Evolutionary conservation across 805 yeast species (phyloP), one percentile per base, ranked within the genome.

Genomic region (Candida michaelii): DNA sequence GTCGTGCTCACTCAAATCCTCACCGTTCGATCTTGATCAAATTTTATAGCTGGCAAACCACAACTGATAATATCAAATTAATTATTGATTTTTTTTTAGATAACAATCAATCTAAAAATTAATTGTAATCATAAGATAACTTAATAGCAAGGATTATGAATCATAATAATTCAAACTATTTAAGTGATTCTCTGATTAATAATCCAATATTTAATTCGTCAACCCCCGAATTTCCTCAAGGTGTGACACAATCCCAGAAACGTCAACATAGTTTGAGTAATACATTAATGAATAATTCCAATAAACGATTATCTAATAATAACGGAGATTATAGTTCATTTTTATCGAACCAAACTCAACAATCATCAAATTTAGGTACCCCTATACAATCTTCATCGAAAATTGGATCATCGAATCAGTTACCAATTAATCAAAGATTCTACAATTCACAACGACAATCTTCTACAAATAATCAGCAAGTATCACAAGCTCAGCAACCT

Each of bases 181-280:
- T 41, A 30, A 40, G 46, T 13, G 49, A 45, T 2, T 44, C 50
- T 14, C 19, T 51, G 27, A 55, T 62, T 30, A 57, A 53, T 35
- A 43, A 49, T 62, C 50, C 30, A 25, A 10, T 31, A 13, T 34
- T 34, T 27, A 30, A 29, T 29, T 30, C 38, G 30, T 40, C 43
- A 11, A 33, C 9, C 30, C 30, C 43, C 30, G 43, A 30, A 13
- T 21, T 35, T 12, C 29, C 43, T 25, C 36, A 29, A 18, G 27
- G 36, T 27, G 29, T 19, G 32, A 32, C 44, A 13, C 49, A 40
- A 35, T 66, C 58, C 42, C 73, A 67, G 45, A 69, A 69, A 50
- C 66, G 74, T 42, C 74, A 69, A 44, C 65, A 58, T 47, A 65
- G 71, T 56, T 49, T 64, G 49, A 60, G 70, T 4, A 61, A 62